phyloP scores from a whole-genome alignment of 2,329 filamentous ascomycete species.

The Cladobotryum mycophilum region DNA sequence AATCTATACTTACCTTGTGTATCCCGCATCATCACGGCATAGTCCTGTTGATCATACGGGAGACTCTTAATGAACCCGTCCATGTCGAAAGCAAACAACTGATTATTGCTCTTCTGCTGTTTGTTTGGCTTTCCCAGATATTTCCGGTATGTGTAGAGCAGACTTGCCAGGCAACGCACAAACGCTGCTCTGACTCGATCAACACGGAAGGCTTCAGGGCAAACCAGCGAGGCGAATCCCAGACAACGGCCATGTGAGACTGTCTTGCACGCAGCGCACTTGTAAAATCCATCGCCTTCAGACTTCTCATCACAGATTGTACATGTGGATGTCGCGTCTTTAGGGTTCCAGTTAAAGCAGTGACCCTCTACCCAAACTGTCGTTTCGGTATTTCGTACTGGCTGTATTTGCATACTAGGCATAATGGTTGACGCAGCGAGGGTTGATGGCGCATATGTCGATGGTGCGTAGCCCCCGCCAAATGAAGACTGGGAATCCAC shows the following conservation, averaged over 20 bases:
- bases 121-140: slow-evolving; percentile 52
- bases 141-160: slow-evolving; percentile 62
- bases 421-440: slow-evolving; percentile 80
- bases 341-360: slow-evolving; percentile 61
- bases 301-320: slow-evolving; percentile 71
- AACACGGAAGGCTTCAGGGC: slow-evolving; percentile 54
- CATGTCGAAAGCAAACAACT: slow-evolving; percentile 60
- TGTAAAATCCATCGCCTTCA: slow-evolving; percentile 66
- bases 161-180: slow-evolving; percentile 58
- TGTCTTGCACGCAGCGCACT: slow-evolving; percentile 59
- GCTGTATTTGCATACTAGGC: slow-evolving; percentile 76
- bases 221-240: slow-evolving; percentile 57
- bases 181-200: slow-evolving; percentile 59
- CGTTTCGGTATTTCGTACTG: slow-evolving; percentile 70
- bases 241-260: slow-evolving; percentile 55
- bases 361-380: slow-evolving; percentile 82
- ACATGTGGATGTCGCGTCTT: slow-evolving; percentile 57
- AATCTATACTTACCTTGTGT: slow-evolving; percentile 50
- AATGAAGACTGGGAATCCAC: slow-evolving; percentile 66
- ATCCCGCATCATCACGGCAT: slow-evolving; percentile 57
- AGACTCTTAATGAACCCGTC: slow-evolving; percentile 58
- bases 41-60: slow-evolving; percentile 60
- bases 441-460: slow-evolving; percentile 80
- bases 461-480: slow-evolving; percentile 66
- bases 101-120: slow-evolving; percentile 54